Percentiles rank a stretch among this genome's conserved stretches.
Conservation (phyloP, 2,329 filamentous ascomycete genomes). For the Helicocarpus griseus region DNA sequence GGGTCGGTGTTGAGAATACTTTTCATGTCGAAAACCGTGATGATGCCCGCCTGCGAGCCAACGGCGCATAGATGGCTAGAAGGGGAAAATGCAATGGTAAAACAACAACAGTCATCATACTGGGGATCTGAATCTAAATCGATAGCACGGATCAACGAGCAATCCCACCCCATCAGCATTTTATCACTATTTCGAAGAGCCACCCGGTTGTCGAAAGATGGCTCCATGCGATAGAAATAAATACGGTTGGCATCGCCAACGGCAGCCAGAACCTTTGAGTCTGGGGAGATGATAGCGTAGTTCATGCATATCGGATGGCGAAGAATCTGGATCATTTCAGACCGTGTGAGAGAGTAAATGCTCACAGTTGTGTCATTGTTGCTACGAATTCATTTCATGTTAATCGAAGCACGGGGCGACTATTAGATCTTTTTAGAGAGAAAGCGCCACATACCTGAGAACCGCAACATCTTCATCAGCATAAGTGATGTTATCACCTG, state of each 20-base stretch:
- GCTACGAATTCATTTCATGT: constrained; percentile 32
- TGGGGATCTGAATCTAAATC: constrained; percentile 32
- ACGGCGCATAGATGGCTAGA: constrained; percentile 40
- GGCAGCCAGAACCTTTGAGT: constrained; percentile 68
- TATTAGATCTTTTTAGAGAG: constrained; percentile 34
- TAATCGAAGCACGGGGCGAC: constrained; percentile 44
- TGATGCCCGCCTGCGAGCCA: constrained; percentile 40
- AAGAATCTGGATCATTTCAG: constrained; percentile 59
- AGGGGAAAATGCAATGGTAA: constrained; percentile 41
- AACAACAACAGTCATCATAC: constrained; percentile 36
- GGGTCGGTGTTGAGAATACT: constrained; percentile 27
- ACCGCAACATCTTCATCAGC: constrained; percentile 48
- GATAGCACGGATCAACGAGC: constrained; percentile 29
- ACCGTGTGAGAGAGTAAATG: constrained; percentile 65
- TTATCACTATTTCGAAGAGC: constrained; percentile 21
- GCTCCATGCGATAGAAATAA: constrained; percentile 57
- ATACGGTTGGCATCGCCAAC: constrained; percentile 81
- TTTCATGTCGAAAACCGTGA: constrained; percentile 36
- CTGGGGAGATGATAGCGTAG: constrained; percentile 84
- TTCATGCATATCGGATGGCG: constrained; percentile 81
- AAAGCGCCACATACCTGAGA: constrained; percentile 31
- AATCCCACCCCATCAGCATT: constrained; percentile 31
- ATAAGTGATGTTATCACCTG: constrained; percentile 30
- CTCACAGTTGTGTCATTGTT: constrained; percentile 90
- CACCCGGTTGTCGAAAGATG: constrained; percentile 22